Evolutionary conservation across 768 basidiomycete genomes (phyloP), one percentile per base, ranked within the genome.

Genomic region (Brasilioporus rufonigricans): DNA sequence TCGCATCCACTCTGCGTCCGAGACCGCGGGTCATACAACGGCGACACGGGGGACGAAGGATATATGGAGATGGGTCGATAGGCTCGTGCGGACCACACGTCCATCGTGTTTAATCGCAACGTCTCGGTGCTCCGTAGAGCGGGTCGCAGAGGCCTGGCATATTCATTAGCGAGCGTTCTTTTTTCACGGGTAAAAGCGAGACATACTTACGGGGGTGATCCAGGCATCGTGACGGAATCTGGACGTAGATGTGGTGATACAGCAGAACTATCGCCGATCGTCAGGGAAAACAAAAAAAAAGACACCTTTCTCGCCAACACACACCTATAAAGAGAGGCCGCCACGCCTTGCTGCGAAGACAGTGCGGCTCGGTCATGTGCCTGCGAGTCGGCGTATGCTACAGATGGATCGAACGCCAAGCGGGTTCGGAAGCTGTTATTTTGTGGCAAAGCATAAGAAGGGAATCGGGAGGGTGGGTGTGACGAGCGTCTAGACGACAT

Each of bases 281-380:
- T 59, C 56, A 67, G 43, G 5, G 47, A 23, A 24, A 49, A n/a
- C n/a, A 23, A 60, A 4, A 5, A 31, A 14, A 44, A 19, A n/a
- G 6, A 9, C 1, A 23, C 23, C 3, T 4, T 8, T 31, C 48
- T 10, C 48, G 2, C n/a, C 10, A 24, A 29, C 19, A 43, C 77
- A 46, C 60, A 82, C 87, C 80, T 84, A 73, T 88, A 89, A 29
- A 87, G 77, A 3, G 80, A 72, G 16, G 74, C 58, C 1, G 79
- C 57, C 2, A 59, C 43, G n/a, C 59, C 49, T 21, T 53, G 59
- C n/a, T 60, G 63, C 24, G 56, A 47, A 56, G 50, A 21, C 8
- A 14, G 23, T 7, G 38, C 6, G 27, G 38, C 33, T 54, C 27
- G 40, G 48, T 33, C 18, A 44, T 50, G 52, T n/a, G 57, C 57